Conservation (phyloP, 2,329 filamentous ascomycete species). For the Xylaria sp. region DNA sequence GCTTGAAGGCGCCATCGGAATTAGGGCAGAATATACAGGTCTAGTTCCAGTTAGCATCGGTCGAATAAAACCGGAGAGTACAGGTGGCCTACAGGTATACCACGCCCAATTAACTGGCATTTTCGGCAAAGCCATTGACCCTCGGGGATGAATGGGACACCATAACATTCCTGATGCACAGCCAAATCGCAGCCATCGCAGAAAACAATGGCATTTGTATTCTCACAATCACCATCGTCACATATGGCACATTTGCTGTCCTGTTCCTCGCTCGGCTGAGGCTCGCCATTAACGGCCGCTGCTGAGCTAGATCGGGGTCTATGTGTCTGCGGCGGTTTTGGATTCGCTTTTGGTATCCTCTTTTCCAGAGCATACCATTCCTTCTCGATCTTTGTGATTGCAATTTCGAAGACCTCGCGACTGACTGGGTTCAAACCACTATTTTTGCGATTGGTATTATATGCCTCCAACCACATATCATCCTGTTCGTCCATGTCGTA, state of each 20-base stretch:
- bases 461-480: conserved; percentile 85
- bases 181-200: conserved; percentile 97
- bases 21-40: conserved; percentile 99
- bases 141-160: conserved; percentile 96
- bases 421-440: conserved; percentile 78
- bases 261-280: conserved; percentile 81
- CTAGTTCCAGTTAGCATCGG: conserved; percentile 35
- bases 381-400: conserved; percentile 98
- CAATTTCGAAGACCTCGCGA: conserved; percentile 92
- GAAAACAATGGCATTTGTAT: conserved; percentile 98
- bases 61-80: conserved; percentile 4
- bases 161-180: conserved; percentile 98
- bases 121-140: conserved; percentile 97
- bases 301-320: conserved; percentile 88
- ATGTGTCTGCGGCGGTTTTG: conserved; percentile 92
- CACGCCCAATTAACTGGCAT: conserved; percentile 90
- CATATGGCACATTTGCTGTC: conserved; percentile 97
- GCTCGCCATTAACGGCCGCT: conserved; percentile 91
- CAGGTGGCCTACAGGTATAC: conserved; percentile 64
- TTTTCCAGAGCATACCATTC: conserved; percentile 97
- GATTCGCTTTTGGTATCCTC: conserved; percentile 92
- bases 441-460: conserved; percentile 71
- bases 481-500: conserved; percentile 99
- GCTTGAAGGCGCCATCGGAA: conserved; percentile 95
- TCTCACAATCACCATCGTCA: conserved; percentile 98